Evolutionary conservation across 2,329 filamentous ascomycete genomes (phyloP), one percentile per base, ranked within the genome.

Genomic region (Aspergillus phoenicis): DNA sequence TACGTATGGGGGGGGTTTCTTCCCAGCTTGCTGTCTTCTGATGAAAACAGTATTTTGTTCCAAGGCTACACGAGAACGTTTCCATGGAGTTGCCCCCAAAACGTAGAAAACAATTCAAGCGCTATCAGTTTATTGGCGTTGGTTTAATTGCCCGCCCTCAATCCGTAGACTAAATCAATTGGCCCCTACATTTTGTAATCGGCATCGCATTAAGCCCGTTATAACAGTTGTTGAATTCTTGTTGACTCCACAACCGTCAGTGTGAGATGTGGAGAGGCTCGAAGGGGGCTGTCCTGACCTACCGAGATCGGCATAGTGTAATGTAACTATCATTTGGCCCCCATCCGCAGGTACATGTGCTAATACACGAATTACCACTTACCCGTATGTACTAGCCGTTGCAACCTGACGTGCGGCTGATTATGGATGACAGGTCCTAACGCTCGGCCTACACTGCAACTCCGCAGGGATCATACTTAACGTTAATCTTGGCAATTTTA

Each of bases 191-290:
- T 39, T 43, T 11, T 54, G 26, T 28, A 20, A 43, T 54, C 4
- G 8, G 43, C 17, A 22, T 5, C 26, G 48, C 8, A 36, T 1
- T 22, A 51, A 28, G 28, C 20, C 17, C 8, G 51, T 53, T 53
- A 7, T 53, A 38, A 38, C 36, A 15, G 13, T 38, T 38, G 11
- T 38, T 39, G 30, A 39, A 39, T 24, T n/a, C n/a, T 52, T 54
- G 52, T 54, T 54, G 20, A 26, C 52, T 54, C 52, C 36, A 54
- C 52, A 13, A 7, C 52, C 43, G 51, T 15, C 30, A 53, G 28
- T 33, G 51, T 10, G 33, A 41, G 33, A n/a, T 49, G 43, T n/a
- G 54, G 43, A 11, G 43, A 47, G 43, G 20, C 20, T 20, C 20
- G 20, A 20, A 20, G 20, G 20, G 43, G 43, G 28, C 43, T 26